Evolutionary conservation across 2,329 filamentous ascomycete genomes (phyloP).

Genomic region (Xylaria sp.): DNA sequence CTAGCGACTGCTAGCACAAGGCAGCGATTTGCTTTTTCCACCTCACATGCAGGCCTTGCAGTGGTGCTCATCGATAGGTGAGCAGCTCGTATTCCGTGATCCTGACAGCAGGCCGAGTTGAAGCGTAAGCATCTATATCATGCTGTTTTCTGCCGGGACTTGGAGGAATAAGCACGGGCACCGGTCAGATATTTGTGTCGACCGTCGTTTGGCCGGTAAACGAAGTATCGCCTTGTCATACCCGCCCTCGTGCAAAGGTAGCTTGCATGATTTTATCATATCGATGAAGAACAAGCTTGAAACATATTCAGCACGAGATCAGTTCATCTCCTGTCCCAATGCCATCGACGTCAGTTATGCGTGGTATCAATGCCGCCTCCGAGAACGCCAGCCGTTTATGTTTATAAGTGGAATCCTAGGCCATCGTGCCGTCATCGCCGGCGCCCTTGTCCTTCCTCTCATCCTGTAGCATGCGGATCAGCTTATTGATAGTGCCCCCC

Average conservation of each 20-base stretch:
- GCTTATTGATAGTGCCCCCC: slow-evolving; percentile 53
- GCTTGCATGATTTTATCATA: slow-evolving; percentile 8
- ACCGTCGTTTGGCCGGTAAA: slow-evolving; percentile 7
- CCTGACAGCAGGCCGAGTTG: background rate
- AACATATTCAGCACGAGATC: slow-evolving; percentile 24
- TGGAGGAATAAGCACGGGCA: slow-evolving; percentile 1
- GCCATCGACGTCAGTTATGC: slow-evolving; percentile 34
- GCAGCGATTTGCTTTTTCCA: background rate
- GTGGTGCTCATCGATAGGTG: background rate
- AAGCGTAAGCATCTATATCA: slow-evolving; percentile 1
- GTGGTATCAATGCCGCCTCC: slow-evolving; percentile 45
- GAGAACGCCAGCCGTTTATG: slow-evolving; percentile 41
- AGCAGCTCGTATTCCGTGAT: slow-evolving; percentile 5
- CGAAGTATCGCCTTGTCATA: slow-evolving; percentile 3
- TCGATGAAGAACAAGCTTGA: slow-evolving; percentile 2
- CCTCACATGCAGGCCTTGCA: background rate
- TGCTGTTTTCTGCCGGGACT: background rate
- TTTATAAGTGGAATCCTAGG: slow-evolving; percentile 19
- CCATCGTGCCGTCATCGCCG: slow-evolving; percentile 45
- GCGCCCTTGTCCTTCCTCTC: slow-evolving; percentile 52
- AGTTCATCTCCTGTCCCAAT: slow-evolving; percentile 35
- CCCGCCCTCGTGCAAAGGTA: background rate
- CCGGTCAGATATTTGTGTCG: slow-evolving; percentile 1
- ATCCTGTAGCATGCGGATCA: slow-evolving; percentile 52
- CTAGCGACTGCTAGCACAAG: background rate